These are phyloP conservation scores for Ogataea ganodermae DNA, from an alignment of 805 yeast genomes.

Conservation along the genomic window DNA sequence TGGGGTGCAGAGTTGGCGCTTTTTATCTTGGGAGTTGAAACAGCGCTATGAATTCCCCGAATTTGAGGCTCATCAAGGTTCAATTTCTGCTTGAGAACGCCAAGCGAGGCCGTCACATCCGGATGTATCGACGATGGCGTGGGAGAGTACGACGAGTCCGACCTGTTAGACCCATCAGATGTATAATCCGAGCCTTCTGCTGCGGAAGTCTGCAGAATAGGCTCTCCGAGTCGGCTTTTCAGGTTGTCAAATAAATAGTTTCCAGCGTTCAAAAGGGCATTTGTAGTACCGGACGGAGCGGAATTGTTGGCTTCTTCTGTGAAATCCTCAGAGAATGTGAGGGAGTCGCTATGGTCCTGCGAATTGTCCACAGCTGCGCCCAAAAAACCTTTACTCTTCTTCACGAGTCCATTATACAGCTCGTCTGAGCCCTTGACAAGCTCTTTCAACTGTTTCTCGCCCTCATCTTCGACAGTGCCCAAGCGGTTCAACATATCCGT, in stretches of 20 bases:
- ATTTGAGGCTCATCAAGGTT: constrained; percentile 15
- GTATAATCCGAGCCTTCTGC: constrained; percentile 20
- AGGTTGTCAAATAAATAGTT: constrained; percentile 30
- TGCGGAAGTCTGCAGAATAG: constrained; percentile 9
- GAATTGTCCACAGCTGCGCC: background rate
- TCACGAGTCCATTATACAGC: constrained; percentile 20
- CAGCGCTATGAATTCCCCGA: constrained; percentile 11
- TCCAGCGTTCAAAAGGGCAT: constrained; percentile 27
- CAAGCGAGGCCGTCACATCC: constrained; percentile 26
- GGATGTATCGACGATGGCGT: constrained; percentile 16
- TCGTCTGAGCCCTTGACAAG: constrained; percentile 25
- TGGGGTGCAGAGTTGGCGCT: background rate
- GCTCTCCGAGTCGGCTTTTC: constrained; percentile 20
- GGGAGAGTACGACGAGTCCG: constrained; percentile 15
- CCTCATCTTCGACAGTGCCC: constrained; percentile 9
- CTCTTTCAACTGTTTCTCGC: constrained; percentile 20
- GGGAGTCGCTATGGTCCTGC: constrained; percentile 14
- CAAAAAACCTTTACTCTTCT: constrained; percentile 12
- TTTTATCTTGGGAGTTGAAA: constrained; percentile 25
- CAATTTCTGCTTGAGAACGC: constrained; percentile 19
- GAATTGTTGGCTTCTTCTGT: constrained; percentile 32
- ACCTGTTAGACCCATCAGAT: constrained; percentile 5
- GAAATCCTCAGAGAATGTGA: constrained; percentile 28
- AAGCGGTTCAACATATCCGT: constrained; percentile 27
- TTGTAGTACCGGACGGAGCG: constrained; percentile 21